Percentiles rank a stretch among this genome's conserved stretches.
These are phyloP conservation scores for Carnegiea gigantea DNA, from an alignment of 179 eudicot species.

Conservation along the genomic window DNA sequence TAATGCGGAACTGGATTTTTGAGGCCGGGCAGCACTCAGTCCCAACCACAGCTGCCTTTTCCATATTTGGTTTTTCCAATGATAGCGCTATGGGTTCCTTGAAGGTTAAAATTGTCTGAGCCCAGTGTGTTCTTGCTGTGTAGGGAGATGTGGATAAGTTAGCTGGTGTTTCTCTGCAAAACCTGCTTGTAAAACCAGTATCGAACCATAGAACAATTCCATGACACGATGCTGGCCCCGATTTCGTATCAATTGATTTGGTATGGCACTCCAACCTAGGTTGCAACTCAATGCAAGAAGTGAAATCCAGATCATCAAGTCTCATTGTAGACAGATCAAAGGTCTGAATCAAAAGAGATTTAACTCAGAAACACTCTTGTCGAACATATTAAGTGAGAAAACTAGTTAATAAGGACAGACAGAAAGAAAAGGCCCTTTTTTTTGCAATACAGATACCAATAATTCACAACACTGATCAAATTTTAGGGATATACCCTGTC, in stretches of 20 bases:
- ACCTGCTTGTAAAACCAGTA: conserved; percentile 75
- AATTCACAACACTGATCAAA: background rate
- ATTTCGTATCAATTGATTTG: conserved; percentile 17
- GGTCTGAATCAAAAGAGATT: conserved; percentile 41
- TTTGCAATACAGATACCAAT: background rate
- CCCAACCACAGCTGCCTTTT: conserved; percentile 48
- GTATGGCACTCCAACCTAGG: conserved; percentile 24
- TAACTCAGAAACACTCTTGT: background rate
- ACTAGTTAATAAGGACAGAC: background rate
- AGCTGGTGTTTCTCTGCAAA: conserved; percentile 69
- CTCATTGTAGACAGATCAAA: conserved; percentile 82
- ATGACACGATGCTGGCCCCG: conserved; percentile 51
- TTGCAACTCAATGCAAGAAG: conserved; percentile 61
- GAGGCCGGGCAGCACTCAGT: conserved; percentile 58
- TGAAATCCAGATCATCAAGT: conserved; percentile 76
- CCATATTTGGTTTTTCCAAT: conserved; percentile 27
- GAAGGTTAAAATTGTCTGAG: conserved; percentile 81
- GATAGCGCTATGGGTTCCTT: conserved; percentile 69
- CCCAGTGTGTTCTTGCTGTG: conserved; percentile 74
- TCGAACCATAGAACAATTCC: conserved; percentile 93
- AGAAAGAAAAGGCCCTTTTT: no score
- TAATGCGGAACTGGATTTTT: conserved; percentile 63
- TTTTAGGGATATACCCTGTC: background rate
- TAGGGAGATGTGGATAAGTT: conserved; percentile 84
- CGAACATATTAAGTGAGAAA: background rate